Evolutionary conservation across 225 moss, liverwort and hornwort species (phyloP), one percentile per base, ranked within the genome.

Genomic region (Polytrichum formosum): DNA sequence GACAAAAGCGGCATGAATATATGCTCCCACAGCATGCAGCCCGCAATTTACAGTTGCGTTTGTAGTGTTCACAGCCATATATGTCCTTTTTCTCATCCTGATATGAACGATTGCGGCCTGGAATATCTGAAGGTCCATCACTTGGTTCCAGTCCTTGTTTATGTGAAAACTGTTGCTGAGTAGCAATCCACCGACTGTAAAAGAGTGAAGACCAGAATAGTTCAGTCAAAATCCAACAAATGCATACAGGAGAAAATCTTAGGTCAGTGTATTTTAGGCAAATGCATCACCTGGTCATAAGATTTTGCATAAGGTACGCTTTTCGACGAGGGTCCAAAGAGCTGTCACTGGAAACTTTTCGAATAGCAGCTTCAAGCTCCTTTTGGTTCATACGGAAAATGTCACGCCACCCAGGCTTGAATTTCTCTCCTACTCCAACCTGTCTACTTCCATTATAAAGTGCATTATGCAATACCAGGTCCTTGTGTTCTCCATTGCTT

Each of bases 341-440:
- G 76, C 84, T 90, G 71, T 94, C 96, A 56, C 93, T 93, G 23
- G 93, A 92, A 73, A 97, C 96, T 79, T 89, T 97, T 71, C 93
- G 89, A 66, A 97, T 94, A 26, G 96, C 96, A 72, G 96, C 96
- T 76, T 97, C 96, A 77, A 97, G 74, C 78, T 97, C 96, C 74
- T 93, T 97, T 60, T 97, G 92, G 68, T 97, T 97, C 96, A 97
- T 97, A 65, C 96, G 85, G 76, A 97, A 97, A 63, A 97, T 97
- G 73, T 93, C 93, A 71, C 86, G 89, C 96, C 96, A 97, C 70
- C 96, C 96, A 73, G 96, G 96, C 72, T 93, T 97, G 72, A 97
- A 97, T 68, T 83, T 90, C 26, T 82, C 86, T 63, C 79, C 83
- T 18, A 74, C 81, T 55, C 85, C 83, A 69, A 82, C 69, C 60